These are phyloP conservation scores for Yarrowia alimentaria DNA, from an alignment of 805 yeast genomes.

Conservation along the genomic window DNA sequence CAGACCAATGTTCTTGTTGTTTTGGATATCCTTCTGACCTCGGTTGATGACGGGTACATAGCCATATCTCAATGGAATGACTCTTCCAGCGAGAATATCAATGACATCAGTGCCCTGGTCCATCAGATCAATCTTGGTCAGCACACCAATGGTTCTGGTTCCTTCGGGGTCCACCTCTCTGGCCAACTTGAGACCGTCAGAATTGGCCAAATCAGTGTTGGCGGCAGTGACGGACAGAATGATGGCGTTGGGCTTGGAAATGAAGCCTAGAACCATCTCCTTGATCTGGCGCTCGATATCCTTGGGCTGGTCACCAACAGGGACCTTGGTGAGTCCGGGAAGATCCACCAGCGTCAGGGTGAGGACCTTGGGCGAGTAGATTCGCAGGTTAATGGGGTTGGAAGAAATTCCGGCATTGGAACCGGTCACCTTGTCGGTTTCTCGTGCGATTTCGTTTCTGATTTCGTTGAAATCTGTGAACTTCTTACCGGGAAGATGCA, in stretches of 20 bases:
- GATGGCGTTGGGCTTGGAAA: slow-evolving; percentile 93
- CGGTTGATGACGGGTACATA: slow-evolving; percentile 96
- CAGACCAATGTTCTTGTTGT: slow-evolving; percentile 78
- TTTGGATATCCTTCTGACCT: slow-evolving; percentile 94
- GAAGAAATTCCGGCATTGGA: too few relatives aligned
- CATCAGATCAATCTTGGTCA: slow-evolving; percentile 95
- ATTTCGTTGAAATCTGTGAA: slow-evolving; percentile 86
- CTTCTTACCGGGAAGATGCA: slow-evolving; percentile 86
- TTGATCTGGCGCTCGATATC: slow-evolving; percentile 94
- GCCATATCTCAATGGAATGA: slow-evolving; percentile 91
- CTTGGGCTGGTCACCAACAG: slow-evolving; percentile 98
- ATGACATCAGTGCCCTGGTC: slow-evolving; percentile 97
- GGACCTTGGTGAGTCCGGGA: slow-evolving; percentile 97
- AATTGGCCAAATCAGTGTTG: slow-evolving; percentile 93
- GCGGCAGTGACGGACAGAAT: slow-evolving; percentile 94
- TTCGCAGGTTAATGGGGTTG: slow-evolving; percentile 93
- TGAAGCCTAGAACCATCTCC: slow-evolving; percentile 88
- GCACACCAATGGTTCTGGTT: slow-evolving; percentile 90
- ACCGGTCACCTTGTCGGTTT: slow-evolving; percentile 79
- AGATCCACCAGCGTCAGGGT: slow-evolving; percentile 93
- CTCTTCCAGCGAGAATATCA: slow-evolving; percentile 92
- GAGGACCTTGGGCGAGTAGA: slow-evolving; percentile 89
- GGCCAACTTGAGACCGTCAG: slow-evolving; percentile 93
- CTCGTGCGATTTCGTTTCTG: slow-evolving; percentile 83
- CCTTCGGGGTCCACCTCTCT: slow-evolving; percentile 99